These are phyloP conservation scores for Nitzschia inconspicua DNA, from an alignment of 108 stramenopile species.

Conservation along the genomic window DNA sequence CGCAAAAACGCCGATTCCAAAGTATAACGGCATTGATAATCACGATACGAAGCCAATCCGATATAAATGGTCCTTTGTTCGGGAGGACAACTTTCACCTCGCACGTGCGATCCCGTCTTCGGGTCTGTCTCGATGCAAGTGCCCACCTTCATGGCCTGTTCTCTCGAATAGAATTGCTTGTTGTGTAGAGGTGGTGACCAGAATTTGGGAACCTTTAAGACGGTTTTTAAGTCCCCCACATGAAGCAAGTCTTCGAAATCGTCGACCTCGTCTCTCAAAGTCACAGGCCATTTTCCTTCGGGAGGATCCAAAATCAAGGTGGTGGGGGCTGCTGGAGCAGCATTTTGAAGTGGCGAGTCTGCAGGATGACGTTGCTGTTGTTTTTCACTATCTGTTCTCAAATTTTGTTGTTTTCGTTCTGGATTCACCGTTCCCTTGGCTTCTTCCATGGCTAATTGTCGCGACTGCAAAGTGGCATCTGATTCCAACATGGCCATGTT, in stretches of 20 bases:
- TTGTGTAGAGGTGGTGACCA: constrained; percentile 70
- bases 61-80: constrained; percentile 74
- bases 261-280: constrained; percentile 53
- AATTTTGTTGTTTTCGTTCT: background rate
- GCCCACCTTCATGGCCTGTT: constrained; percentile 71
- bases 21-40: constrained; percentile 74
- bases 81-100: constrained; percentile 66
- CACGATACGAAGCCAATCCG: constrained; percentile 78
- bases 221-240: constrained; percentile 58
- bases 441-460: background rate
- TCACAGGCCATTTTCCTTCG: constrained; percentile 60
- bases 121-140: constrained; percentile 63
- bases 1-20: constrained; percentile 62
- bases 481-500: constrained; percentile 20
- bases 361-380: background rate
- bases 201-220: constrained; percentile 64
- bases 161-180: constrained; percentile 54
- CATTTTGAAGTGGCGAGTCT: background rate
- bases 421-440: background rate
- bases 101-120: constrained; percentile 40
- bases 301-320: constrained; percentile 23
- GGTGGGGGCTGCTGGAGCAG: background rate
- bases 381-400: background rate
- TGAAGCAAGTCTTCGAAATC: constrained; percentile 65
- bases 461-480: background rate